A percentile compares a stretch with the other conserved stretches of the same genome.
Conservation (phyloP, 169 alveolate genomes). For the Perkinsus chesapeaki region DNA sequence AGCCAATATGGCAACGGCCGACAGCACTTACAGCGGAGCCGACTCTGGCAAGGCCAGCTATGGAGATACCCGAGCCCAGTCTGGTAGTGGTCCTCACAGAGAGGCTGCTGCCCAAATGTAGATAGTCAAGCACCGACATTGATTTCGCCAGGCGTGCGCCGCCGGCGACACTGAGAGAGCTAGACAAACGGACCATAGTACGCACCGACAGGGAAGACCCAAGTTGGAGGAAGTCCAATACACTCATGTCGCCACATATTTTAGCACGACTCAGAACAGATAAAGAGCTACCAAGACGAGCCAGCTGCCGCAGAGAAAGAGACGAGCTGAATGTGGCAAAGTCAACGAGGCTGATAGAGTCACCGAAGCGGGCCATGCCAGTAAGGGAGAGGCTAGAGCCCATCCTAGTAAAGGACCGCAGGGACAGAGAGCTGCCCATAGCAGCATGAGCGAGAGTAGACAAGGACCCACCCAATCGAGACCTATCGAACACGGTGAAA, state of each 20-base stretch:
- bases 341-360: not conserved
- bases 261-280: not conserved
- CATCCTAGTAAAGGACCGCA: not conserved
- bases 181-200: not conserved
- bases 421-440: not conserved
- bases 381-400: not conserved
- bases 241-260: not conserved
- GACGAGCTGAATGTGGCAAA: not conserved
- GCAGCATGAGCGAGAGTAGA: not conserved
- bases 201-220: constrained; percentile 6
- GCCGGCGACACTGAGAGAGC: constrained; percentile 6
- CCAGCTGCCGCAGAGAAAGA: not conserved
- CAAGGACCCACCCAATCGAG: not conserved
- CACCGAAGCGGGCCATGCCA: not conserved
- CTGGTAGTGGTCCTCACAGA: not conserved
- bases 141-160: not conserved
- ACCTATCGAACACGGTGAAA: not conserved
- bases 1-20: not conserved
- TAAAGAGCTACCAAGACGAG: not conserved
- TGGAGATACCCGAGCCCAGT: not conserved
- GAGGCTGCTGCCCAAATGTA: not conserved
- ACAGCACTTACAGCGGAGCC: not conserved
- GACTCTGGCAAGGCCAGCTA: not conserved
- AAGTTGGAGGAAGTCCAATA: not conserved
- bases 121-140: not conserved